A percentile compares a stretch with the other conserved stretches of the same genome.
phyloP scores from a whole-genome alignment of 805 yeast genomes.

The Blastobotrys peoriensis region DNA sequence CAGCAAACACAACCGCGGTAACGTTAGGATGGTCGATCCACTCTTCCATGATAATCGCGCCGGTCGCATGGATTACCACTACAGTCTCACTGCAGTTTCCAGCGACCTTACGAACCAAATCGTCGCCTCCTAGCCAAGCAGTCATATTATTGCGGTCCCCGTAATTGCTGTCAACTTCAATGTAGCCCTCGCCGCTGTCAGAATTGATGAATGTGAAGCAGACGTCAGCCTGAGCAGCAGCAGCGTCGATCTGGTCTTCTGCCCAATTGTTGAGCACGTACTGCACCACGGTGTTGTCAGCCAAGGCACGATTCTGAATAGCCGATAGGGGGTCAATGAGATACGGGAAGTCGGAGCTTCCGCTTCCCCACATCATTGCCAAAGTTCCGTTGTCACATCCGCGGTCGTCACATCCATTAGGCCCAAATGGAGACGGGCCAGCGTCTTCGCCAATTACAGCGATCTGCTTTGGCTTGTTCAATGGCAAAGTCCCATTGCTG shows the following conservation, averaged over 20 bases:
- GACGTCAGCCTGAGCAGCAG: conserved; percentile 45
- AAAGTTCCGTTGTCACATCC: conserved; percentile 48
- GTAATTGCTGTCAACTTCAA: conserved; percentile 51
- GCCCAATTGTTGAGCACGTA: no score
- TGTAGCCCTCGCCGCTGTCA: conserved; percentile 54
- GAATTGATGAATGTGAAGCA: conserved; percentile 52
- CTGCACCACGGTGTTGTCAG: conserved; percentile 39
- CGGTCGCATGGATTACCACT: conserved; percentile 55
- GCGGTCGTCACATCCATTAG: conserved; percentile 46
- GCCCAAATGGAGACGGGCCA: conserved; percentile 43
- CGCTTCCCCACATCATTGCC: conserved; percentile 62
- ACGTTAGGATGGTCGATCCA: conserved; percentile 53
- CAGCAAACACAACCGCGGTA: conserved; percentile 49
- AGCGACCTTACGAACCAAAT: conserved; percentile 44
- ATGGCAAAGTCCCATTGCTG: conserved; percentile 46
- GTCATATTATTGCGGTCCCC: conserved; percentile 53
- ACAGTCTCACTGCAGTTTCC: conserved; percentile 47
- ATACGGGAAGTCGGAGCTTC: conserved; percentile 49
- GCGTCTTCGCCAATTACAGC: conserved; percentile 52
- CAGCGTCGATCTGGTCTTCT: conserved; percentile 41
- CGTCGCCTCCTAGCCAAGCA: conserved; percentile 55
- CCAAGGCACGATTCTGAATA: conserved; percentile 41
- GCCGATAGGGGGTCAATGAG: conserved; percentile 55
- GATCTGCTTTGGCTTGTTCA: conserved; percentile 35
- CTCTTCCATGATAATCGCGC: conserved; percentile 54